These are phyloP conservation scores for Rubia yunnanensis DNA, from an alignment of 257 asterid genomes.

Conservation along the genomic window DNA sequence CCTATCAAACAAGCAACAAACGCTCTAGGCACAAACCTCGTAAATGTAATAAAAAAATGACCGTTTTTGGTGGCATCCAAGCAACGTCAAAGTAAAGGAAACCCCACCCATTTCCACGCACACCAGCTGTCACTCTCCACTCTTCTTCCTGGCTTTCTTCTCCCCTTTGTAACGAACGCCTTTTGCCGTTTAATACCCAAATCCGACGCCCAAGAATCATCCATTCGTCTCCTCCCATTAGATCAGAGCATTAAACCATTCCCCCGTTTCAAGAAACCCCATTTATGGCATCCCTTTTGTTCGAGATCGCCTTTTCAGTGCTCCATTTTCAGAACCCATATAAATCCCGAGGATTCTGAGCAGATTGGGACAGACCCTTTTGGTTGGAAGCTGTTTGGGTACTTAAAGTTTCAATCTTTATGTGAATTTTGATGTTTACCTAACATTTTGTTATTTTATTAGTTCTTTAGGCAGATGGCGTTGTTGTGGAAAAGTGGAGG, in stretches of 20 bases:
- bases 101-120: neutral
- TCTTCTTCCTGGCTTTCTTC: conserved; percentile 9
- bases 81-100: conserved; percentile 14
- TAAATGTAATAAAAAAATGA: no score
- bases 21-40: no score
- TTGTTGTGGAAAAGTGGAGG: neutral
- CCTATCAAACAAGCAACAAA: no score
- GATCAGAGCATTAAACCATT: neutral
- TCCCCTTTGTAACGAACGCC: conserved; percentile 18
- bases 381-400: conserved; percentile 11
- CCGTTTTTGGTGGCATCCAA: conserved; percentile 15
- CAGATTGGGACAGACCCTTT: conserved; percentile 22
- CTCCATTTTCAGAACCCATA: neutral
- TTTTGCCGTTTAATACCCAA: conserved; percentile 6
- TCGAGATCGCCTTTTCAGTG: neutral
- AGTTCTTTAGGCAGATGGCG: neutral
- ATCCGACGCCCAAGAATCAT: neutral
- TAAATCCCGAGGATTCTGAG: conserved; percentile 30
- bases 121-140: conserved; percentile 4
- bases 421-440: conserved; percentile 26
- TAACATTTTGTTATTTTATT: conserved; percentile 23
- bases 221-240: neutral
- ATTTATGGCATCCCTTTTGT: neutral
- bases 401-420: conserved; percentile 34
- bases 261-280: neutral